A percentile compares a stretch with the other conserved stretches of the same genome.
Conservation (phyloP, 805 yeast species). For the Zygoascus tannicola region DNA sequence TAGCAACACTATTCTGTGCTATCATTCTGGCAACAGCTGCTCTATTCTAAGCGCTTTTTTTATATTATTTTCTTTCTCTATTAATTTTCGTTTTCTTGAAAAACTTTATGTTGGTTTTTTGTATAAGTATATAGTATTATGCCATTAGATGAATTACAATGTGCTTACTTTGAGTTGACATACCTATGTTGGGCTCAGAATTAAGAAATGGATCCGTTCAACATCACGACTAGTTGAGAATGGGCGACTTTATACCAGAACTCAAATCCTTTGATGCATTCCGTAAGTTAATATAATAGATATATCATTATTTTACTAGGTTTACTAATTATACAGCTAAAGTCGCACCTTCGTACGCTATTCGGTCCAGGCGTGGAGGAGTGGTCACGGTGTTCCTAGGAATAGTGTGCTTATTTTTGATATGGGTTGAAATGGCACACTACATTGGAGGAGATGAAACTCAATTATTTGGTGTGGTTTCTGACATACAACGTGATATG, state of each 20-base stretch:
- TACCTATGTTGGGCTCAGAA: not conserved
- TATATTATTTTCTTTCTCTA: too few relatives aligned
- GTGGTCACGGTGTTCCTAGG: conserved; percentile 56
- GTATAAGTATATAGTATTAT: too few relatives aligned
- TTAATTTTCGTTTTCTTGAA: too few relatives aligned
- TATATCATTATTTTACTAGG: not conserved
- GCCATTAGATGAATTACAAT: too few relatives aligned
- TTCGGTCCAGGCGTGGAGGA: conserved; percentile 71
- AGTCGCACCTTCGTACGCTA: conserved; percentile 58
- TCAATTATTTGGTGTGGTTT: conserved; percentile 70
- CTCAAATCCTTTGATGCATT: conserved; percentile 64
- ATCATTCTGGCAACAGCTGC: too few relatives aligned
- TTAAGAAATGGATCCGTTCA: not conserved
- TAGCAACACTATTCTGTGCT: too few relatives aligned
- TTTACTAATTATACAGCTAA: conserved; percentile 36
- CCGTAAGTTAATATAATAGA: conserved; percentile 36
- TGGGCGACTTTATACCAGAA: conserved; percentile 17
- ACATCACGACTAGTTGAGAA: too few relatives aligned
- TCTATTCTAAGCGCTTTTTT: too few relatives aligned
- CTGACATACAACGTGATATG: conserved; percentile 45
- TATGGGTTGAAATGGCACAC: conserved; percentile 81
- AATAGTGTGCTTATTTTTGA: conserved; percentile 52
- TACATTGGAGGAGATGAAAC: conserved; percentile 74
- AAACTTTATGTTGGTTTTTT: too few relatives aligned
- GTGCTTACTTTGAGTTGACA: too few relatives aligned